Evolutionary conservation across 805 yeast genomes (phyloP), one percentile per base, ranked within the genome.

Genomic region (Pichia eremophila): DNA sequence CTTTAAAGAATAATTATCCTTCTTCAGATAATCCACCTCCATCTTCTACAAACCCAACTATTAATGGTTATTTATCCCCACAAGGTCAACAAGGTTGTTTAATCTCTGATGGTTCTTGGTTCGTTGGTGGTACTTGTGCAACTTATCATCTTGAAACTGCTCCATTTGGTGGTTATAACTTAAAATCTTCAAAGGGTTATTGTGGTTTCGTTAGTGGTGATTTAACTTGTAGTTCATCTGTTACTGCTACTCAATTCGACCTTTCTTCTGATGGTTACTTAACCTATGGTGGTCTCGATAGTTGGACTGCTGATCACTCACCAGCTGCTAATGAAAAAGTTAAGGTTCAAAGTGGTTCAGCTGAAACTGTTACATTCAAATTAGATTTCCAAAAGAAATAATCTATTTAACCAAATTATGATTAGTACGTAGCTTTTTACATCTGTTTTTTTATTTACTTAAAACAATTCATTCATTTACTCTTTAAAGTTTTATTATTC

Each of bases 71-170:
- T 56, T 58, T 85, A 43, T 71, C 67, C 44, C 64, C 79, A n/a
- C 58, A 71, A n/a, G 76, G 67, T 39, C 75, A 81, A 49, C 51
- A 63, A 4, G 95, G 95, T 14, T 86, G 95, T 65, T 68, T 90
- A 49, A 90, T 89, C 58, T 77, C 84, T 50, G 84, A 78, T 57
- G 98, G 98, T 5, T 75, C 79, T 54, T 90, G 95, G 91, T 85
- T 82, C 66, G 61, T 73, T 6, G 69, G 72, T 27, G 96, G 96
- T 1, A 78, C 91, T 0, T 90, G 97, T 64, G 97, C 96, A 6
- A 79, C 83, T 6, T 89, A 72, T 66, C 71, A 71, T 32, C 55
- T 85, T 29, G 58, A 65, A 35, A 72, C 78, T 46, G 77, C 83
- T 36, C 74, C 75, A 31, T 79, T 78, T 64, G 93, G 93, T 4